These are phyloP conservation scores for Phoenix dactylifera DNA, from an alignment of 176 grass and related monocot genomes.

Conservation along the genomic window DNA sequence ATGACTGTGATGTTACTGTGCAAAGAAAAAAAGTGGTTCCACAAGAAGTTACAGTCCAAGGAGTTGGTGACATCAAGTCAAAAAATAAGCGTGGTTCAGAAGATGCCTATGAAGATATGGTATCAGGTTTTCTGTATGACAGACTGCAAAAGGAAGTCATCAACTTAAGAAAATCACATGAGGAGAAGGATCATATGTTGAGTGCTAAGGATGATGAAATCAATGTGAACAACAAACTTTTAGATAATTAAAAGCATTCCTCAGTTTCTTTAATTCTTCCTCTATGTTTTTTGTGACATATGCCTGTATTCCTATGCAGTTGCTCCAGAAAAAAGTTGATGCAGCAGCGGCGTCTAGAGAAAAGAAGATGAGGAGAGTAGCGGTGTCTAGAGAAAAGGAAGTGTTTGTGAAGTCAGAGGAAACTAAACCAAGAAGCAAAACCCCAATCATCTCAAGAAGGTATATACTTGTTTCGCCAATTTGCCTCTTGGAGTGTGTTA, in stretches of 20 bases:
- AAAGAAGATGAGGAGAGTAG: constrained; percentile 17
- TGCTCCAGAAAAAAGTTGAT: constrained; percentile 15
- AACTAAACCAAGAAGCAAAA: constrained; percentile 1
- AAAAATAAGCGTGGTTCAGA: not conserved
- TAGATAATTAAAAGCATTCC: not conserved
- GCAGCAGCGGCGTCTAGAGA: not conserved
- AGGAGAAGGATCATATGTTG: constrained; percentile 12
- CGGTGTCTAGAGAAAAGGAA: constrained; percentile 8
- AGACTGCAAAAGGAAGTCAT: constrained; percentile 20
- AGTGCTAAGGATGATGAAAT: constrained; percentile 24
- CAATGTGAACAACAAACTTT: constrained; percentile 6
- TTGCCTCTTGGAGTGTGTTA: too few species aligned
- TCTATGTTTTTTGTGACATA: not conserved
- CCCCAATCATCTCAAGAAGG: not conserved
- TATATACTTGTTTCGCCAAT: too few species aligned
- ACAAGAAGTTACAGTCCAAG: constrained; percentile 1
- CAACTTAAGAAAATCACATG: constrained; percentile 15
- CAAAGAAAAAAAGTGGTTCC: not conserved
- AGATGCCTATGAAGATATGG: constrained; percentile 8
- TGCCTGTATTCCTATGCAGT: constrained; percentile 3
- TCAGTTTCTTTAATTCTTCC: not conserved
- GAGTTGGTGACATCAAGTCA: not conserved
- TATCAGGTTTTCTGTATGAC: constrained; percentile 22
- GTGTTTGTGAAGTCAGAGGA: not conserved
- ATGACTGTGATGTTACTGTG: not conserved